Conservation (phyloP, 176 grass and related monocot species). For the Thinopyrum elongatum region DNA sequence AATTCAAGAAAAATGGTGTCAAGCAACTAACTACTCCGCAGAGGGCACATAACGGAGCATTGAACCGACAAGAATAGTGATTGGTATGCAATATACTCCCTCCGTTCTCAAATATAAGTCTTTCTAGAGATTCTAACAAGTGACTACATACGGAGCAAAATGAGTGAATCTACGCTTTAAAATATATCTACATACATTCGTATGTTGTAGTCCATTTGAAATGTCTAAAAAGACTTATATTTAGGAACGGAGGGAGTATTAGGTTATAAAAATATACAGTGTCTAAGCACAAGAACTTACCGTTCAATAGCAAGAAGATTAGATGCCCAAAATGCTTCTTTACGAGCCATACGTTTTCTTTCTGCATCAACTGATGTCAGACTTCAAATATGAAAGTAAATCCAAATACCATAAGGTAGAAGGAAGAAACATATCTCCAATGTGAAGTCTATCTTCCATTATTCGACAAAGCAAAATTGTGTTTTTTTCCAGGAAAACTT, state of each 20-base stretch:
- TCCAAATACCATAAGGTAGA: conserved; percentile 68
- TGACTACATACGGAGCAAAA: too few species aligned
- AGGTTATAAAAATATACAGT: not conserved
- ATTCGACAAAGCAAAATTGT: not conserved
- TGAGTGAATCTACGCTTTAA: too few species aligned
- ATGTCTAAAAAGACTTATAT: too few species aligned
- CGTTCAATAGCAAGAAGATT: conserved; percentile 82
- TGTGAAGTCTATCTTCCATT: conserved; percentile 12
- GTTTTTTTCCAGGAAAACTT: too few species aligned
- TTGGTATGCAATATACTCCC: too few species aligned
- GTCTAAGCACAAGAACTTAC: conserved; percentile 50
- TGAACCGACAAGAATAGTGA: not conserved
- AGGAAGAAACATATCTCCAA: conserved; percentile 41
- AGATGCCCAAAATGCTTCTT: conserved; percentile 72
- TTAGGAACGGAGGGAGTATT: too few species aligned
- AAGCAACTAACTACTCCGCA: not conserved
- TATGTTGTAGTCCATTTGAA: not conserved
- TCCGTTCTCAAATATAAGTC: too few species aligned
- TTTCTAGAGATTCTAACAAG: not conserved
- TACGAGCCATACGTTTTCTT: conserved; percentile 56
- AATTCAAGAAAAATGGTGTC: not conserved
- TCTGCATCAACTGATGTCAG: conserved; percentile 57
- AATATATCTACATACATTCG: too few species aligned
- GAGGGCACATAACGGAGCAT: not conserved
- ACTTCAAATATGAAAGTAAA: conserved; percentile 54